phyloP scores from a whole-genome alignment of 345 rosid genomes.

The Rhodomyrtus tomentosa region DNA sequence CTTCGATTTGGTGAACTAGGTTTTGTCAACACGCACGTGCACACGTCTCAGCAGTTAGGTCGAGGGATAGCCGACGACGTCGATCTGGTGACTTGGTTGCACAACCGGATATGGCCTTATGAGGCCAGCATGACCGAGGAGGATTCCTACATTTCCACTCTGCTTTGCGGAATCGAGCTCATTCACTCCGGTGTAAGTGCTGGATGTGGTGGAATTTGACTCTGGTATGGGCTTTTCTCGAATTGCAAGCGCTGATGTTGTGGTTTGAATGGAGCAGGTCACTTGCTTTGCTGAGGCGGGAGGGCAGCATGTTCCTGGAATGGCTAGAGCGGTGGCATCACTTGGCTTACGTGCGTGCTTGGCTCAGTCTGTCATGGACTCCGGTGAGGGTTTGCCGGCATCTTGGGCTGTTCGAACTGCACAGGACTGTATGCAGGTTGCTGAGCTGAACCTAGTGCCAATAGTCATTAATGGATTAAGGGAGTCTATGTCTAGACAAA shows the following conservation, averaged over 20 bases:
- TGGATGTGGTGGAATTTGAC: background rate
- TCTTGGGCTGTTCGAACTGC: conserved; percentile 51
- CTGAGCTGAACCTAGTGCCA: background rate
- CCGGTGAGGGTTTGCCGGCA: conserved; percentile 52
- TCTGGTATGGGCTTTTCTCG: background rate
- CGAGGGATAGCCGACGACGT: conserved; percentile 70
- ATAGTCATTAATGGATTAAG: background rate
- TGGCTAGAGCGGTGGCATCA: conserved; percentile 55
- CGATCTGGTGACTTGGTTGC: conserved; percentile 57
- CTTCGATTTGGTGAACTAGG: conserved; percentile 15
- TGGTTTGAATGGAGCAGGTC: conserved; percentile 22
- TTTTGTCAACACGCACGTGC: conserved; percentile 56
- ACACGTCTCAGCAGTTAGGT: conserved; percentile 60
- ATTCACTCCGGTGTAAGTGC: conserved; percentile 53
- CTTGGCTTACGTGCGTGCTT: conserved; percentile 64
- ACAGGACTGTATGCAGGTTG: conserved; percentile 50
- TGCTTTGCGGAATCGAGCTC: conserved; percentile 61
- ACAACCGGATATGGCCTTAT: conserved; percentile 61
- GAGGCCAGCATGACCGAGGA: conserved; percentile 54
- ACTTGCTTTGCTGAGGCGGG: conserved; percentile 81
- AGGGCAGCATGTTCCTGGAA: conserved; percentile 53
- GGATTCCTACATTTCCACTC: conserved; percentile 54
- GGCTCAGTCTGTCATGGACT: conserved; percentile 47
- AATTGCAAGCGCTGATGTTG: background rate
- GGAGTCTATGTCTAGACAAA: background rate